These are phyloP conservation scores for Alectoria sarmentosa DNA, from an alignment of 495 filamentous ascomycete species.

Conservation along the genomic window DNA sequence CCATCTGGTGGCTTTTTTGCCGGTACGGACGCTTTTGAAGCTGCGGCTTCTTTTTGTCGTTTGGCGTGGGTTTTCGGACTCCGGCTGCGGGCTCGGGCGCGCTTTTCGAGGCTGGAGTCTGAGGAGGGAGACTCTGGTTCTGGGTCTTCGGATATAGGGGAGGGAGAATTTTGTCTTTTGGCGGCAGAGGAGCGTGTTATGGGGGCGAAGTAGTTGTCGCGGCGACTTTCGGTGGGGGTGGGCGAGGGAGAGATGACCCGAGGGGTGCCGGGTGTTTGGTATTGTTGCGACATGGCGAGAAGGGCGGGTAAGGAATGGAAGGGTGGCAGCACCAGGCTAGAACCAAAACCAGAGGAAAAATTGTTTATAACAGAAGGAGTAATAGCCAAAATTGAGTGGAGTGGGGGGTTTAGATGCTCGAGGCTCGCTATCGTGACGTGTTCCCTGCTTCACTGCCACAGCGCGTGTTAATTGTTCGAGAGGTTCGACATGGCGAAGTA, in stretches of 20 bases:
- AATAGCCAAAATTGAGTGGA: conserved; percentile 8
- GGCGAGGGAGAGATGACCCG: conserved; percentile 67
- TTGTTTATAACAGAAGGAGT: background rate
- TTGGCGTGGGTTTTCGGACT: conserved; percentile 33
- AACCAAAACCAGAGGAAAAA: background rate
- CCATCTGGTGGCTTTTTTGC: conserved; percentile 32
- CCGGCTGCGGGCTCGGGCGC: conserved; percentile 38
- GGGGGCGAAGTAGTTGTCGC: conserved; percentile 53
- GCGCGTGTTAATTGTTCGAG: background rate
- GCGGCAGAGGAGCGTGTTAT: conserved; percentile 54
- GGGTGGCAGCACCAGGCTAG: conserved; percentile 12
- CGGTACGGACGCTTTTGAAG: conserved; percentile 26
- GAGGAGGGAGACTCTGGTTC: conserved; percentile 33
- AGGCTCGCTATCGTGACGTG: conserved; percentile 15
- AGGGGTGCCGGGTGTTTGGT: conserved; percentile 54
- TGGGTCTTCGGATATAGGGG: conserved; percentile 39
- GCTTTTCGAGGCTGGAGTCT: conserved; percentile 37
- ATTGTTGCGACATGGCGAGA: conserved; percentile 40
- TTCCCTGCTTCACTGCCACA: conserved; percentile 10
- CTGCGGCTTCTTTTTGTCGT: conserved; percentile 31
- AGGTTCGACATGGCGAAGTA: background rate
- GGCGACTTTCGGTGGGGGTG: conserved; percentile 50
- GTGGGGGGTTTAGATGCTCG: conserved; percentile 6
- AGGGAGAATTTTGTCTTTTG: conserved; percentile 35
- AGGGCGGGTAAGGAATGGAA: conserved; percentile 6